Conservation (phyloP, 352 stramenopile genomes). For the Phytophthora fragariae region DNA sequence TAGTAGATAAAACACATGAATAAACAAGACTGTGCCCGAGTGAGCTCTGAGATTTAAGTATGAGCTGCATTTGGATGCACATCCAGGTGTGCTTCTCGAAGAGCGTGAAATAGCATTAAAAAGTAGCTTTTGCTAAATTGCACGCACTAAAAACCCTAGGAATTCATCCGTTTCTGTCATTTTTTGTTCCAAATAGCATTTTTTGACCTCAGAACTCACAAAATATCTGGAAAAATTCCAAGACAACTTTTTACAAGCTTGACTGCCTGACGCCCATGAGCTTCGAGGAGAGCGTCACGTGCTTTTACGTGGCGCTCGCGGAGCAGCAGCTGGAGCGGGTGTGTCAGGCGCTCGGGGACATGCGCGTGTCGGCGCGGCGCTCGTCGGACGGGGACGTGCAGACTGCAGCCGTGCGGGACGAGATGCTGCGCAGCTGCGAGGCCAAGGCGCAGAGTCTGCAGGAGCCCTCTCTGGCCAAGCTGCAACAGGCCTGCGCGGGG, state of each 20-base stretch:
- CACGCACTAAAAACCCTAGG: too few species aligned
- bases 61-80: too few species aligned
- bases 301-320: conserved; percentile 85
- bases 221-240: too few species aligned
- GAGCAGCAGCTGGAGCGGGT: conserved; percentile 76
- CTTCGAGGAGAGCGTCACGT: conserved; percentile 84
- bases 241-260: too few species aligned
- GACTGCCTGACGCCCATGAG: conserved; percentile 40
- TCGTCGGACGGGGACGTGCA: conserved; percentile 25
- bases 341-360: conserved; percentile 65
- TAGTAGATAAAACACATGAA: conserved; percentile 1
- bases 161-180: too few species aligned
- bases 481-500: conserved; percentile 53
- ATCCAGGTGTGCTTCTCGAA: too few species aligned
- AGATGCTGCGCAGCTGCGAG: conserved; percentile 83
- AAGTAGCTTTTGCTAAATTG: too few species aligned
- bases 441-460: conserved; percentile 64
- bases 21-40: not conserved
- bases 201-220: too few species aligned
- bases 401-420: conserved; percentile 56
- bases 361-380: conserved; percentile 41
- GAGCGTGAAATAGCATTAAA: too few species aligned
- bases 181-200: too few species aligned
- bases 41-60: too few species aligned
- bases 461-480: conserved; percentile 44